Evolutionary conservation across 768 basidiomycete genomes (phyloP).

Genomic region (Macrolepiota dolichaula): DNA sequence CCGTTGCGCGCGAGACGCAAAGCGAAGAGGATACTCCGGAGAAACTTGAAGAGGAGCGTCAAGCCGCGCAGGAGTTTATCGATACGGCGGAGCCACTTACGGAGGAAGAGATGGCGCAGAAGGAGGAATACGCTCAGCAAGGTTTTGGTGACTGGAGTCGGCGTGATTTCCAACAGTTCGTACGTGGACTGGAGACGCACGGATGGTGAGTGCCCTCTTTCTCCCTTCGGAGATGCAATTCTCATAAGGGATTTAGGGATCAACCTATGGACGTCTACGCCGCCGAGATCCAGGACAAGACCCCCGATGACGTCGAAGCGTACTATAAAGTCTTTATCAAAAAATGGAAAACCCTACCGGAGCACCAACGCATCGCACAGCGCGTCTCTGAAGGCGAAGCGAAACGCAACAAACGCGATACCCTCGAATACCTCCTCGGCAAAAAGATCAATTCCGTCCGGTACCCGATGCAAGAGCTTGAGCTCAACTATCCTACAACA

Average conservation of each 20-base stretch:
- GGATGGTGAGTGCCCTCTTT: constrained; percentile 63
- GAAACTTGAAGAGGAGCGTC: constrained; percentile 76
- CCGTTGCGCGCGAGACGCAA: constrained; percentile 60
- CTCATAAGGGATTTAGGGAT: constrained; percentile 37
- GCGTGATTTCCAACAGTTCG: constrained; percentile 90
- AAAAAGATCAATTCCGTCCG: constrained; percentile 80
- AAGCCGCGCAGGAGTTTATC: constrained; percentile 80
- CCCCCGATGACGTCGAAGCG: constrained; percentile 65
- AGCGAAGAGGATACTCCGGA: constrained; percentile 80
- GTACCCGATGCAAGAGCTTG: constrained; percentile 96
- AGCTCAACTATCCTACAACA: constrained; percentile 91
- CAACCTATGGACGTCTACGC: constrained; percentile 69
- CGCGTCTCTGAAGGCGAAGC: constrained; percentile 88
- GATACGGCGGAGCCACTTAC: constrained; percentile 92
- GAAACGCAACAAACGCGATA: constrained; percentile 83
- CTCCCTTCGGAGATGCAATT: background rate
- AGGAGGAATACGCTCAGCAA: constrained; percentile 70
- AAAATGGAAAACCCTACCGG: constrained; percentile 82
- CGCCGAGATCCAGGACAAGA: constrained; percentile 82
- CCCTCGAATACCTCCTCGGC: constrained; percentile 72
- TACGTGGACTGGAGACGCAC: constrained; percentile 60
- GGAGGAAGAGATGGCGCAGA: constrained; percentile 80
- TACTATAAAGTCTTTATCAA: constrained; percentile 87
- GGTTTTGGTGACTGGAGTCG: constrained; percentile 93
- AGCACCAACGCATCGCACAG: constrained; percentile 76